Conservation (phyloP, 2,329 filamentous ascomycete species). For the Endocalyx cinctus region DNA sequence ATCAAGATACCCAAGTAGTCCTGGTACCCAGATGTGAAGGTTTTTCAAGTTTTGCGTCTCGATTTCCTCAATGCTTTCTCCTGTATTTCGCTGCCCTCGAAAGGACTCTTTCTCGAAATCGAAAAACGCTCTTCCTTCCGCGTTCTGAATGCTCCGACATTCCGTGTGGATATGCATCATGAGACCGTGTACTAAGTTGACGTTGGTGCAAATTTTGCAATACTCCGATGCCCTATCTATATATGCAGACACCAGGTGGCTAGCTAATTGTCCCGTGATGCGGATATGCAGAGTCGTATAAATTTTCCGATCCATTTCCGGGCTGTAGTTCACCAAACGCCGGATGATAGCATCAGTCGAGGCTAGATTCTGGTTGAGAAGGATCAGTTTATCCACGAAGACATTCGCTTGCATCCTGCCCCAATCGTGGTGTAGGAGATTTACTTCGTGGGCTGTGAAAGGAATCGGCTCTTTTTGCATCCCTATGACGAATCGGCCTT, state of each 20-base stretch:
- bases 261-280: conserved; percentile 46
- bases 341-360: conserved; percentile 53
- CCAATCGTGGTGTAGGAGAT: conserved; percentile 41
- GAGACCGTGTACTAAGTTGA: conserved; percentile 32
- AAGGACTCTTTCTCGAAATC: conserved; percentile 36
- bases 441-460: conserved; percentile 43
- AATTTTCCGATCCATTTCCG: conserved; percentile 47
- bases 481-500: conserved; percentile 33
- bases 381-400: conserved; percentile 64
- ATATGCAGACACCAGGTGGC: conserved; percentile 48
- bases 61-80: conserved; percentile 22
- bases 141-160: conserved; percentile 38
- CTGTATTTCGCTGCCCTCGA: conserved; percentile 25
- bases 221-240: conserved; percentile 54
- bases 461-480: conserved; percentile 33
- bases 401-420: conserved; percentile 36
- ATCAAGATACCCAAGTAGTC: conserved; percentile 44
- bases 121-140: conserved; percentile 46
- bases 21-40: conserved; percentile 46
- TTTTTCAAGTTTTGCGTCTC: conserved; percentile 25
- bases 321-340: conserved; percentile 49
- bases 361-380: conserved; percentile 51
- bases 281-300: conserved; percentile 48
- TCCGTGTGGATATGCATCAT: conserved; percentile 40
- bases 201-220: conserved; percentile 36